A percentile compares a stretch with the other conserved stretches of the same genome.
Evolutionary conservation across 306 rosid genomes (phyloP).

Genomic region (Pyrus communis): DNA sequence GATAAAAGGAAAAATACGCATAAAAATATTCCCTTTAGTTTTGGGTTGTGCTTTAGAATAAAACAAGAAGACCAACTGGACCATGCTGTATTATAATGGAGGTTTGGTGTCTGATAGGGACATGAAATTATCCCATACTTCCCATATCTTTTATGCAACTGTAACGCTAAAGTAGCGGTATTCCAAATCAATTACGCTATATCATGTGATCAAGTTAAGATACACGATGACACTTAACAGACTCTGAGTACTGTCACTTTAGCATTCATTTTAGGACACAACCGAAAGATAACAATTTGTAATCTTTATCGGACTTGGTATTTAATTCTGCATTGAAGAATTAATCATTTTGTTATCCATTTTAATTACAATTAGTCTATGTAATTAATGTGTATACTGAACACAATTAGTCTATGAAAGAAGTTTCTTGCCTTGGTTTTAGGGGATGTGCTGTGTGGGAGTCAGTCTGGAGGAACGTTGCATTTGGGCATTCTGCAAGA

Average conservation of each 20-base stretch:
- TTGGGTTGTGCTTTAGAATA: not conserved
- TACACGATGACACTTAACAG: too few relatives aligned
- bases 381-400: not conserved
- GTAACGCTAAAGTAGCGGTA: too few relatives aligned
- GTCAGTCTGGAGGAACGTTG: conserved; percentile 17
- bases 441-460: conserved; percentile 63
- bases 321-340: too few relatives aligned
- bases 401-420: not conserved
- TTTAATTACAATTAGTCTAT: not conserved
- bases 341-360: too few relatives aligned
- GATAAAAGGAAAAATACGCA: not conserved
- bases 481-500: conserved; percentile 51
- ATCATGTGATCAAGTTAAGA: not conserved
- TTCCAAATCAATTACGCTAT: too few relatives aligned
- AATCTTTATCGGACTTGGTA: too few relatives aligned
- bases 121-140: not conserved
- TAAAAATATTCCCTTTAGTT: too few relatives aligned
- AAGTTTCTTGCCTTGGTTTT: not conserved
- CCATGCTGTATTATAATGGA: not conserved
- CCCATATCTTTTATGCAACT: too few relatives aligned
- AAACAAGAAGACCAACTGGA: not conserved
- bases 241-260: too few relatives aligned
- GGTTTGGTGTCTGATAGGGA: not conserved
- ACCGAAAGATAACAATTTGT: too few relatives aligned
- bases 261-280: too few relatives aligned